phyloP scores from a whole-genome alignment of 306 rosid species.

The Calophaca sinica region DNA sequence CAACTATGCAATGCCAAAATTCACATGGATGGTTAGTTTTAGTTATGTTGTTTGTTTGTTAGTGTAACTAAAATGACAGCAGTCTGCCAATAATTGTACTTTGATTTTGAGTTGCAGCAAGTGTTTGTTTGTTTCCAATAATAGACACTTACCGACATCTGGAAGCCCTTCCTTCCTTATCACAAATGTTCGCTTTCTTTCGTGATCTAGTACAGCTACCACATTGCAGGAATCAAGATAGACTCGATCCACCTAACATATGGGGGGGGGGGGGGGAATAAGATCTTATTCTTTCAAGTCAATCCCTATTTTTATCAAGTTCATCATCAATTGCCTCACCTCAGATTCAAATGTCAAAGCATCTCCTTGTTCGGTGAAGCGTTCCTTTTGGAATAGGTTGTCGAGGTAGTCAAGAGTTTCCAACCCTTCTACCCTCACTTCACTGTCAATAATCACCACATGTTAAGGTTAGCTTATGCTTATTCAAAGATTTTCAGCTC shows the following conservation, averaged over 20 bases:
- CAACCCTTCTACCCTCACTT: conserved; percentile 93
- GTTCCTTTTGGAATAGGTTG: conserved; percentile 69
- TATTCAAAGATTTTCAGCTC: conserved; percentile 7
- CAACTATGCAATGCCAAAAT: conserved; percentile 59
- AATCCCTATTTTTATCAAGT: too few species aligned
- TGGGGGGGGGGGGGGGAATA: background rate
- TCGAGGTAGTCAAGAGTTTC: conserved; percentile 90
- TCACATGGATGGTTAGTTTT: conserved; percentile 18
- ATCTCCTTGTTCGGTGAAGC: conserved; percentile 93
- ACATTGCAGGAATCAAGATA: conserved; percentile 62
- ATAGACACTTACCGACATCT: conserved; percentile 67
- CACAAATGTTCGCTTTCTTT: conserved; percentile 73
- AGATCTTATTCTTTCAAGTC: background rate
- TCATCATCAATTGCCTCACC: conserved; percentile 52
- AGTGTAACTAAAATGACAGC: background rate
- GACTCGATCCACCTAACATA: conserved; percentile 80
- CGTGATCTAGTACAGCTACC: conserved; percentile 85
- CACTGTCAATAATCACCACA: conserved; percentile 59
- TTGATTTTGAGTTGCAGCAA: conserved; percentile 1
- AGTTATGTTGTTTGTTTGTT: background rate
- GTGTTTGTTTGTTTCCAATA: background rate
- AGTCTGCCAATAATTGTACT: background rate
- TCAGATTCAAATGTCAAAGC: conserved; percentile 93
- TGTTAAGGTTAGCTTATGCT: conserved; percentile 29
- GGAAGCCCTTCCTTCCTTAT: conserved; percentile 82